Conservation (phyloP, 805 yeast genomes). For the Schizosaccharomyces osmophilus region DNA sequence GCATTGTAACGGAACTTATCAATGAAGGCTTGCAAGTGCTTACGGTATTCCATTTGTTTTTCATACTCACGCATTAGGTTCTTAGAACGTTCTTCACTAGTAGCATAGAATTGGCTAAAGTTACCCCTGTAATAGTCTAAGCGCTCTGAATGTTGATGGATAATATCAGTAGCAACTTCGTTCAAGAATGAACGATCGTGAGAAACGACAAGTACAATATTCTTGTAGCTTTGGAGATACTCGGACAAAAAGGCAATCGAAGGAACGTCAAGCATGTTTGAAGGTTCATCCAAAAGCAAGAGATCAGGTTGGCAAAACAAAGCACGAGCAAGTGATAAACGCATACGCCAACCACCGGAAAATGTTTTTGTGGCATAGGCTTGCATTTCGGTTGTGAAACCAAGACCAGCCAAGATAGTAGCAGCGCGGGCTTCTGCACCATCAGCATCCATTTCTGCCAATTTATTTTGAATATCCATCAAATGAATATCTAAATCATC, state of each 20-base stretch:
- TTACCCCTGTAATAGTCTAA: conserved; percentile 80
- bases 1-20: conserved; percentile 95
- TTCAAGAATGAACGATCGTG: conserved; percentile 93
- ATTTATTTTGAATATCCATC: conserved; percentile 55
- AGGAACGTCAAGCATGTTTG: conserved; percentile 99
- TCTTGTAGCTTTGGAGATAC: conserved; percentile 61
- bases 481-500: conserved; percentile 62
- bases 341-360: conserved; percentile 99
- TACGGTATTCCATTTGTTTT: conserved; percentile 85
- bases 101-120: conserved; percentile 76
- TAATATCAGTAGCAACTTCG: conserved; percentile 95
- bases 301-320: conserved; percentile 91
- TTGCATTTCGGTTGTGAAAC: conserved; percentile 78
- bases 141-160: conserved; percentile 92
- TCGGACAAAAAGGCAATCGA: conserved; percentile 82
- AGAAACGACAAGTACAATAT: conserved; percentile 85
- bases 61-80: conserved; percentile 87
- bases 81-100: conserved; percentile 86
- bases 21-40: conserved; percentile 79
- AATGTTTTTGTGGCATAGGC: conserved; percentile 62
- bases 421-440: conserved; percentile 97
- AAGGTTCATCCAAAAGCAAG: conserved; percentile 86
- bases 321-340: conserved; percentile 92
- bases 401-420: conserved; percentile 71
- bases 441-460: conserved; percentile 84